Base-by-base conservation (phyloP, 768 basidiomycete genomes). In the Lactarius quietus region DNA sequence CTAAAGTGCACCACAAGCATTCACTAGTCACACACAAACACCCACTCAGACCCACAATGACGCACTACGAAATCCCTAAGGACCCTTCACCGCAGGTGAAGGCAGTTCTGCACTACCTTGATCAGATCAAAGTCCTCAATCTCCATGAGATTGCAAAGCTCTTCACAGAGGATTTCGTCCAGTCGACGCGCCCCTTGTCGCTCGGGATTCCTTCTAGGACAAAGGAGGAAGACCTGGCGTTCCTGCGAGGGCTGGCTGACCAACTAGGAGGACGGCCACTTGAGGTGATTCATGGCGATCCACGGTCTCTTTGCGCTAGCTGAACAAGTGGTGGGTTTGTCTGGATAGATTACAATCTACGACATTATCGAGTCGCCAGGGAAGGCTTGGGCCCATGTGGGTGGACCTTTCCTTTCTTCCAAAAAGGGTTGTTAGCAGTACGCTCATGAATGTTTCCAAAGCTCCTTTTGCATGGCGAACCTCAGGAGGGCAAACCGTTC, bases 111-210 rank as follows among this genome's bases (percentile, higher is more conserved):
- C 28, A 17, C 26, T 65, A 65, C 38, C 10, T 65, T n/a, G 59
- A 65, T 7, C 23, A 31, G 43, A 3, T 65, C 59, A 33, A 48
- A 51, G 55, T 23, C 48, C 15, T 48, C n/a, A 48, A 61, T 39
- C 17, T 61, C 12, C 15, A 5, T 29, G 54, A 62, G 8, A 1
- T 65, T 36, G 55, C 18, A 1, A 51, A 51, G 7, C 31, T 61
- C 7, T 57, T 61, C 60, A 14, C 29, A 18, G 64, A 65, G 12
- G 64, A 61, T 28, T 65, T 65, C 39, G 56, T 57, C 1, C 64
- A 61, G 55, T 39, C 60, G 18, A 65, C 64, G 36, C 23, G 1
- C 1, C 64, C 64, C 2, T 31, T 8, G 0, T 51, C 60, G 0
- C 29, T 62, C 29, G 4, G 23, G 5, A 26, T 65, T 2, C 45